These are phyloP conservation scores for Phialophora expanda DNA, from an alignment of 2,329 filamentous ascomycete genomes.

Conservation along the genomic window DNA sequence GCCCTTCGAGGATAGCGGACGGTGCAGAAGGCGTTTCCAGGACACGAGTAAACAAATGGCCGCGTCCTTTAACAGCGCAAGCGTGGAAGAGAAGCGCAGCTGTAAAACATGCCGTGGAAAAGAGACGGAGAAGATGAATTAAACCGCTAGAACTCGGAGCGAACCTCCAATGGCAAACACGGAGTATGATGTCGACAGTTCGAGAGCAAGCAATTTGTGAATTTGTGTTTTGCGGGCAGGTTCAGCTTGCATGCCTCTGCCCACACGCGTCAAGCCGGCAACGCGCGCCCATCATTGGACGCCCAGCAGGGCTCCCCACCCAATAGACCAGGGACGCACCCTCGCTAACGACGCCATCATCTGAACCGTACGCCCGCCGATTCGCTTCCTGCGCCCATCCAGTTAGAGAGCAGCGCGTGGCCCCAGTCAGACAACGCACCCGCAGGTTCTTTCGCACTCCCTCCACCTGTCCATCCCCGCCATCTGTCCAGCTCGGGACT, in stretches of 20 bases:
- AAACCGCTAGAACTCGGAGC: not conserved
- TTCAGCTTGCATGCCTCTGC: constrained; percentile 1
- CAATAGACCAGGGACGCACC: not conserved
- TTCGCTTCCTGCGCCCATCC: not conserved
- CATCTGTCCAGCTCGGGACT: not conserved
- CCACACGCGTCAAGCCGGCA: not conserved
- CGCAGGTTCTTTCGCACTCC: not conserved
- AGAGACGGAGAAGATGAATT: not conserved
- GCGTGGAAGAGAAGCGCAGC: not conserved
- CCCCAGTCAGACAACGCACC: not conserved
- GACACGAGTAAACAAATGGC: not conserved
- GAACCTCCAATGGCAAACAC: not conserved
- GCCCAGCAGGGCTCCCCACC: not conserved
- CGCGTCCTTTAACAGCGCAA: not conserved
- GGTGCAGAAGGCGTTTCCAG: not conserved
- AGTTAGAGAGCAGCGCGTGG: not conserved
- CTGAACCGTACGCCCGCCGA: not conserved
- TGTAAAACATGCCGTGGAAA: not conserved
- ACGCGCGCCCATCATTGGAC: not conserved
- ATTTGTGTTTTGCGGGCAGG: constrained; percentile 5
- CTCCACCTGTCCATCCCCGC: not conserved
- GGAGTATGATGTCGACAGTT: not conserved
- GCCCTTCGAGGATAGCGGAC: not conserved
- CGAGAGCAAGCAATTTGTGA: not conserved
- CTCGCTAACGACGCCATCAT: constrained; percentile 1